Base-by-base conservation (phyloP, 1,284 basidiomycete genomes). In the Ceratobasidium papillatum region DNA sequence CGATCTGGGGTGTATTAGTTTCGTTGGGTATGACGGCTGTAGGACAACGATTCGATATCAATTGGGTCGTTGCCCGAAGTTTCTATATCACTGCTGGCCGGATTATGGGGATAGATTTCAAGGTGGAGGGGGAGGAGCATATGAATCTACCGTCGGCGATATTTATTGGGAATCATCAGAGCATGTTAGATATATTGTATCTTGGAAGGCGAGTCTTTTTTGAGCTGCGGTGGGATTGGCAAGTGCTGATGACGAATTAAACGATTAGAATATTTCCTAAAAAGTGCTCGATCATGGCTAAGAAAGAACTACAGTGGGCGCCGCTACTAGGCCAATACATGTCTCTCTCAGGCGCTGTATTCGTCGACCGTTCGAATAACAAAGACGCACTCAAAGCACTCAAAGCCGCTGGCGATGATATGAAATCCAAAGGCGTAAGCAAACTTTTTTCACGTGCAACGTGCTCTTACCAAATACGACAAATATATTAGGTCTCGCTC, bases 271-370 rank as follows among this genome's bases (percentile, higher is more conserved):
- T 96, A 78, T 94, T 98, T 84, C 97, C 96, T 12, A 87, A 87
- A 77, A 87, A 88, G 76, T 88, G 94, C 5, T 88, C 92, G 27
- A 97, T 99, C 80, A 96, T 97, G 90, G 92, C 96, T 22, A 99
- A 99, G 86, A 91, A 93, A 80, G 94, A 96, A 76, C 85, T 99
- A 38, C 90, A 93, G 79, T 97, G 88, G 86, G 85, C 89, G 0
- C 98, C 98, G 0, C 77, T 92, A 3, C 86, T 99, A 9, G 98
- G 98, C 1, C 95, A 95, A 79, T 99, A 91, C 85, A 93, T 99
- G 93, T 85, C 86, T 38, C 87, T 97, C 78, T 92, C 93, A 2
- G 96, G 96, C n/a, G 91, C 95, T 25, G 91, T 99, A 75, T 99
- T 98, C 82, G 87, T 99, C 78, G 91, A 99, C 84, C 88, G 98